Percentiles rank a stretch among this genome's conserved stretches.
These are phyloP conservation scores for Hemisphaericaspora lyxosophila DNA, from an alignment of 1,139 yeast species.

Conservation along the genomic window DNA sequence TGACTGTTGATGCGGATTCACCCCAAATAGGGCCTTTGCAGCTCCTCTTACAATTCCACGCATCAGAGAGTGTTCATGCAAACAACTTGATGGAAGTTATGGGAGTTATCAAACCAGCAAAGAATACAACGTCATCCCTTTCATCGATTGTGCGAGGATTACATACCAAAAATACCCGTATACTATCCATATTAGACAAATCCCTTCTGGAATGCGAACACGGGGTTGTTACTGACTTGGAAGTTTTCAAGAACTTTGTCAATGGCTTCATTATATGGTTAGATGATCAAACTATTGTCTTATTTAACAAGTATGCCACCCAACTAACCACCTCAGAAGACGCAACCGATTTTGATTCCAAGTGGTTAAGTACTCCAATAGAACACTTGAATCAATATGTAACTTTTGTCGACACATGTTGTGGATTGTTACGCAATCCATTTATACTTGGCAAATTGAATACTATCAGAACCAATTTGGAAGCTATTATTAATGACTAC, in stretches of 20 bases:
- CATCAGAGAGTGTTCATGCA: constrained; percentile 29
- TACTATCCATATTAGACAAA: constrained; percentile 25
- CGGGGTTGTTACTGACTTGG: constrained; percentile 21
- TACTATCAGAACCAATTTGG: constrained; percentile 19
- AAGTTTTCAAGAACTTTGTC: constrained; percentile 35
- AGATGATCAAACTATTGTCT: constrained; percentile 30
- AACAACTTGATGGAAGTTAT: constrained; percentile 36
- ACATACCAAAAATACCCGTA: constrained; percentile 39
- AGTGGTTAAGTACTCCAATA: constrained; percentile 31
- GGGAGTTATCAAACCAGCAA: constrained; percentile 35
- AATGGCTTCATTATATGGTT: constrained; percentile 44
- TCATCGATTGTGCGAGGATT: constrained; percentile 41
- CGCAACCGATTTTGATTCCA: constrained; percentile 16
- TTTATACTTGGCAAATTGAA: constrained; percentile 37
- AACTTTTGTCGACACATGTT: constrained; percentile 27
- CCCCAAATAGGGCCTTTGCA: constrained; percentile 3
- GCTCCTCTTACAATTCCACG: constrained; percentile 17
- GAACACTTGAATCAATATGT: constrained; percentile 32
- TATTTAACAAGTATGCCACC: constrained; percentile 33
- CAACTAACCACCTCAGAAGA: constrained; percentile 16
- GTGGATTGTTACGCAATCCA: constrained; percentile 35
- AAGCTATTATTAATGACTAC: constrained; percentile 21
- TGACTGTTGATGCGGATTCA: neutral
- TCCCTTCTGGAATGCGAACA: constrained; percentile 18
- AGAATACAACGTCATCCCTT: constrained; percentile 24